Evolutionary conservation across 176 grass and related monocot genomes (phyloP), one percentile per base, ranked within the genome.

Genomic region (Puya raimondii): DNA sequence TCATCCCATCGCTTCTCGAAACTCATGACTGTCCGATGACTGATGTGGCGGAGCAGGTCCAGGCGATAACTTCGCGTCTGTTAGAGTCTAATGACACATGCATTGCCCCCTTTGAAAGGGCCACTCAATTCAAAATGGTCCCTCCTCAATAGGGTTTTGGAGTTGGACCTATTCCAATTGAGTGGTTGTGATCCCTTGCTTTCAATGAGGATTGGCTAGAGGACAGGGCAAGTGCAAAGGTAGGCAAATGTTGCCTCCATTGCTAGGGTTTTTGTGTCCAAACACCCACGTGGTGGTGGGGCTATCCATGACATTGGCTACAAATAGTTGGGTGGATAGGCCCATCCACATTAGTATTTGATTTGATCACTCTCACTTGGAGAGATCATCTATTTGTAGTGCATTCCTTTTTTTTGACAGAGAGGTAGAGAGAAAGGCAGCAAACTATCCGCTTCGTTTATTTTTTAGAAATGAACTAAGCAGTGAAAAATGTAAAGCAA

Each of bases 211-310:
- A 11, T 17, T 63, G 58, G 20, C 18, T 23, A 23, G 58, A 23
- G 23, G 18, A 23, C 18, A 3, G 5, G 5, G n/a, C 58, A 23
- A 12, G 58, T 63, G 58, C 58, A 22, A 23, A 8, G 4, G n/a
- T 63, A 63, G 9, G 10, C 58, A 23, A 11, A 63, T 63, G 58
- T 63, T 63, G n/a, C 20, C 58, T 11, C 58, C 58, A 63, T 23
- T 9, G 16, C 58, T 63, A 63, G 58, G 23, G 18, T 63, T 63
- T 23, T 18, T 12, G 2, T 12, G 9, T 23, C 58, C 58, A 2
- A 23, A 11, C 58, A 23, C 58, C 58, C 58, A 63, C 23, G 58
- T 63, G 58, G 58, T 63, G 58, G 58, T 63, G 58, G 58, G 58
- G 18, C 58, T 63, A 21, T n/a, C 58, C 58, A 23, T 11, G 58